A percentile compares a stretch with the other conserved stretches of the same genome.
Conservation (phyloP, 2,329 filamentous ascomycete species). For the Penicillium sumatraense region DNA sequence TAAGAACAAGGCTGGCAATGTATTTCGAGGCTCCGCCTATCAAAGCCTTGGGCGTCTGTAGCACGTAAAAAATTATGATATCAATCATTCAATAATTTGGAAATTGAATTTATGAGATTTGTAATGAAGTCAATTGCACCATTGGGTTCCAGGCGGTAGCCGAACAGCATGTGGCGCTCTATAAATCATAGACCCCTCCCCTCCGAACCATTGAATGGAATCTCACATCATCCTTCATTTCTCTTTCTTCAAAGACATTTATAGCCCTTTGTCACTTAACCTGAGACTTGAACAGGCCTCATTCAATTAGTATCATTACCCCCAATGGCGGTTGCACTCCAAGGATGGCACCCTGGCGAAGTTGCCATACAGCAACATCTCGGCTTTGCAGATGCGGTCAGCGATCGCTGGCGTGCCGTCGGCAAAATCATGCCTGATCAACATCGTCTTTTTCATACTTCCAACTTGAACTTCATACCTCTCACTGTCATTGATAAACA, state of each 20-base stretch:
- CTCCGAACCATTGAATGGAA: too few relatives aligned
- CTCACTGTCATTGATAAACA: slow-evolving; percentile 20
- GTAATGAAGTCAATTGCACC: not conserved
- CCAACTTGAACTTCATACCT: slow-evolving; percentile 24
- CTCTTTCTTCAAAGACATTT: not conserved
- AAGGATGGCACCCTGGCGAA: slow-evolving; percentile 27
- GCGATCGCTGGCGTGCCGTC: slow-evolving; percentile 14
- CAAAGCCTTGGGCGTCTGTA: not conserved
- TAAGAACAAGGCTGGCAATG: not conserved
- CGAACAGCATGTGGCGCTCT: not conserved
- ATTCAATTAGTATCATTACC: not conserved
- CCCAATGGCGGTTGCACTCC: slow-evolving; percentile 13
- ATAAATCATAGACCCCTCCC: not conserved
- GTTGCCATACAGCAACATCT: slow-evolving; percentile 21
- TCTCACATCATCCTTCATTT: not conserved
- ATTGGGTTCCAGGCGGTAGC: not conserved
- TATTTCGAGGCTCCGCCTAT: not conserved
- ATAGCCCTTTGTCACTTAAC: not conserved
- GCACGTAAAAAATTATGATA: not conserved
- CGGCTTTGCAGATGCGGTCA: slow-evolving; percentile 21
- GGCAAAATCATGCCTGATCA: slow-evolving; percentile 20
- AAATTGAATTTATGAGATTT: not conserved
- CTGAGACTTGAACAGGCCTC: not conserved
- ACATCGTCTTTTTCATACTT: slow-evolving; percentile 25
- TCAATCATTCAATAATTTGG: not conserved